phyloP scores from a whole-genome alignment of 352 stramenopile species.

The Halophytophthora polymorphica region DNA sequence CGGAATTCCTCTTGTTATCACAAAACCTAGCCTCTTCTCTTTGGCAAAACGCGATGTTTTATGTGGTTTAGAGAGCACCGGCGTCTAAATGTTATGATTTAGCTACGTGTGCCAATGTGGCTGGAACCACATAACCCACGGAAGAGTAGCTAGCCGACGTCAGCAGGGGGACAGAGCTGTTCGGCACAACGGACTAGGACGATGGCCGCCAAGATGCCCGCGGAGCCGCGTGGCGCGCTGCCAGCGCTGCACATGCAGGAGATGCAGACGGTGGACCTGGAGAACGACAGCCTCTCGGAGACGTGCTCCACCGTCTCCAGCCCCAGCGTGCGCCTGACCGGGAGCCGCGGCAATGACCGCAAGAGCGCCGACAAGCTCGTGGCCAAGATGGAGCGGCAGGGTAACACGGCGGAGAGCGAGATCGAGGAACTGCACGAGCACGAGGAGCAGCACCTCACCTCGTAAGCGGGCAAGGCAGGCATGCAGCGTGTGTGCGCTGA shows the following conservation, averaged over 20 bases:
- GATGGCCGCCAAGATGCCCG: conserved; percentile 10
- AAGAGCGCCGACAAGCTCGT: neutral
- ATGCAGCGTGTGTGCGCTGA: neutral
- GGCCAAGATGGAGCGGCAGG: conserved; percentile 10
- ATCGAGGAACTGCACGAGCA: conserved; percentile 19
- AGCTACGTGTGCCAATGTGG: no score
- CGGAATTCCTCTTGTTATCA: no score
- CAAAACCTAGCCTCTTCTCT: no score
- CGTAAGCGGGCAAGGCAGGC: conserved; percentile 21
- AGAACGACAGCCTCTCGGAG: conserved; percentile 17
- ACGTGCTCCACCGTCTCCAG: conserved; percentile 29
- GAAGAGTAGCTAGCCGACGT: no score
- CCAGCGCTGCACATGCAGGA: conserved; percentile 26
- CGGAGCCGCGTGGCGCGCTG: conserved; percentile 3
- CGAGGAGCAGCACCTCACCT: conserved; percentile 38
- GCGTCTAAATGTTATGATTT: no score
- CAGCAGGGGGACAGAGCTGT: no score
- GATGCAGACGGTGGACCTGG: conserved; percentile 25
- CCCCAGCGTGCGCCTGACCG: conserved; percentile 16
- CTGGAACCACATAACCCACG: no score
- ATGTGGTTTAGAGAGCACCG: no score
- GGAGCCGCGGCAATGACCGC: conserved; percentile 1
- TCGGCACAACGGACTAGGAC: conserved; percentile 14
- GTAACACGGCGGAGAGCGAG: neutral
- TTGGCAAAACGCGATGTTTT: no score